Evolutionary conservation across 176 grass and related monocot species (phyloP).

Genomic region (Carex cristatella): DNA sequence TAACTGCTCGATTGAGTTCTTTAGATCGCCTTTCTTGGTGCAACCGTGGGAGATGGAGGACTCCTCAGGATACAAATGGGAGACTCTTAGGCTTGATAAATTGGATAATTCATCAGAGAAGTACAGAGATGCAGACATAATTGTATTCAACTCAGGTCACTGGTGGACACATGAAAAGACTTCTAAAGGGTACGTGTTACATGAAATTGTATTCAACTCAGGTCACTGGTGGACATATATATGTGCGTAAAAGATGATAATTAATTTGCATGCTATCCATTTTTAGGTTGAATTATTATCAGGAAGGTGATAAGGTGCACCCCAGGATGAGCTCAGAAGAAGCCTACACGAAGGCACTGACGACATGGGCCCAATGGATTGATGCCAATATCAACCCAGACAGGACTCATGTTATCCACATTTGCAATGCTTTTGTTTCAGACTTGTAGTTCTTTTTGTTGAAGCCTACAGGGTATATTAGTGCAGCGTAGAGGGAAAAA

Average conservation of each 20-base stretch:
- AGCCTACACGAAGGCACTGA: slow-evolving; percentile 77
- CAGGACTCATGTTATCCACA: slow-evolving; percentile 35
- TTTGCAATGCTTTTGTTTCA: slow-evolving; percentile 22
- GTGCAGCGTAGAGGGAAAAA: neutral
- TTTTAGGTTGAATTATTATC: slow-evolving; percentile 91
- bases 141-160: slow-evolving; percentile 96
- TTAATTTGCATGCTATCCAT: slow-evolving; percentile 2
- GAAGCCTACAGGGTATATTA: slow-evolving; percentile 5
- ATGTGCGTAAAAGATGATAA: slow-evolving; percentile 3
- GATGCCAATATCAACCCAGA: slow-evolving; percentile 70
- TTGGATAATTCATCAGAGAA: slow-evolving; percentile 72
- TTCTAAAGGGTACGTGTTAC: slow-evolving; percentile 39
- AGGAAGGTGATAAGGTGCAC: slow-evolving; percentile 79
- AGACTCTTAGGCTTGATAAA: slow-evolving; percentile 92
- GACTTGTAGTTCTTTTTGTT: no score
- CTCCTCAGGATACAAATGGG: slow-evolving; percentile 47
- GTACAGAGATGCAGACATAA: slow-evolving; percentile 83
- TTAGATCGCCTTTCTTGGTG: slow-evolving; percentile 86
- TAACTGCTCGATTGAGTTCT: slow-evolving; percentile 88
- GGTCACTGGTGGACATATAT: no score
- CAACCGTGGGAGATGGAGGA: slow-evolving; percentile 68
- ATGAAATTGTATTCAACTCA: no score
- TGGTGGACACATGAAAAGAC: slow-evolving; percentile 99
- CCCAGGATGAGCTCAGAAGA: slow-evolving; percentile 63
- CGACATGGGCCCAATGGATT: slow-evolving; percentile 88